These are phyloP conservation scores for Medicago arabica DNA, from an alignment of 306 rosid species.

Conservation along the genomic window DNA sequence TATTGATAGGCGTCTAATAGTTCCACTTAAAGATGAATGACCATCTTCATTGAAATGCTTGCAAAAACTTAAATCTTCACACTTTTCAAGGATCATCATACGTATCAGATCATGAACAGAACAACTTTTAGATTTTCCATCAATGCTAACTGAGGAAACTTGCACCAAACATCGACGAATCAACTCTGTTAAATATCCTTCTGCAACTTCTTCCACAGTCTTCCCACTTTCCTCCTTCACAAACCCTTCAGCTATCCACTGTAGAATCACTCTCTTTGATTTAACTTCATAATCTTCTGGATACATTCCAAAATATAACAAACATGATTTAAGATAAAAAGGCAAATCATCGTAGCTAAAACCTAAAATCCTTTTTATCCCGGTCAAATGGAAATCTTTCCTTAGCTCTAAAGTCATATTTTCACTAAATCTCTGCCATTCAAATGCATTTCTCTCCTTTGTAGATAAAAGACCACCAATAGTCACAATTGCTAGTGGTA, in stretches of 20 bases:
- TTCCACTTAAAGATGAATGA: neutral
- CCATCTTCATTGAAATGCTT: neutral
- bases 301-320: neutral
- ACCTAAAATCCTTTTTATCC: neutral
- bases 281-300: neutral
- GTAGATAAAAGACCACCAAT: slow-evolving; percentile 1
- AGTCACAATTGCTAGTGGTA: slow-evolving; percentile 5
- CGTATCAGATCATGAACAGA: neutral
- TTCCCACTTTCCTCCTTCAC: neutral
- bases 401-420: neutral
- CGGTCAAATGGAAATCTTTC: neutral
- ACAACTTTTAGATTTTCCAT: neutral
- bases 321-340: neutral
- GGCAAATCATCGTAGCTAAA: slow-evolving; percentile 11
- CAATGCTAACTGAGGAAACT: neutral
- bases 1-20: neutral
- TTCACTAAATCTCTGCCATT: neutral
- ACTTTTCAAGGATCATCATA: slow-evolving; percentile 6
- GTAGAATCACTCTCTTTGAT: neutral
- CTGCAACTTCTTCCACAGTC: slow-evolving; percentile 16
- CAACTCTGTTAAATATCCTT: neutral
- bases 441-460: neutral
- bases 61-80: neutral
- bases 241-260: slow-evolving; percentile 25
- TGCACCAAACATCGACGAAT: neutral